Conservation (phyloP, 2,329 filamentous ascomycete species). For the Albifimbria verrucaria region DNA sequence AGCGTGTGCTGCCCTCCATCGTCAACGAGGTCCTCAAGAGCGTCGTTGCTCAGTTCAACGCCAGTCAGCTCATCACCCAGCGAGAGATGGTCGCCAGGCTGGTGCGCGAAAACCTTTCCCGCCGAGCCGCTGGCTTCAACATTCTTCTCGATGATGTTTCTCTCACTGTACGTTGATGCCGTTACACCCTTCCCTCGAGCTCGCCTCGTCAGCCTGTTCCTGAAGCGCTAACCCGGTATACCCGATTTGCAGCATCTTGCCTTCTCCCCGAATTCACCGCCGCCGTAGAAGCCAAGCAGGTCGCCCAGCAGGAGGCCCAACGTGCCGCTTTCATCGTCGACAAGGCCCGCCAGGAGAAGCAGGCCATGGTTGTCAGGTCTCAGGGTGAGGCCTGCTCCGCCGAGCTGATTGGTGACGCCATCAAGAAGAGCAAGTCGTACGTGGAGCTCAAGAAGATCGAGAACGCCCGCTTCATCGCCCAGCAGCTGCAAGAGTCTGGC, state of each 20-base stretch:
- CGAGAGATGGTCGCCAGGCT: constrained; percentile 92
- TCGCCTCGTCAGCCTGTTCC: neutral
- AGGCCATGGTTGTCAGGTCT: constrained; percentile 95
- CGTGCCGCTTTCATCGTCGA: constrained; percentile 96
- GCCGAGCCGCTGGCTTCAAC: constrained; percentile 92
- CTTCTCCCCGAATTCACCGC: constrained; percentile 72
- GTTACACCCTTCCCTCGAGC: neutral
- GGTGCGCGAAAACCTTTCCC: constrained; percentile 88
- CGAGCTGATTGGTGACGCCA: constrained; percentile 95
- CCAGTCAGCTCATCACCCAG: constrained; percentile 96
- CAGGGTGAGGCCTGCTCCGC: constrained; percentile 98
- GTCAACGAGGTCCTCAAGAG: constrained; percentile 99
- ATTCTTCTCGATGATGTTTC: constrained; percentile 97
- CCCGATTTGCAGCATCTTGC: constrained; percentile 56
- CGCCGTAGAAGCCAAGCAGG: constrained; percentile 71
- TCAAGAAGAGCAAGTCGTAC: constrained; percentile 99
- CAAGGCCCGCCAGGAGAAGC: constrained; percentile 98
- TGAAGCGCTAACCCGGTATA: neutral
- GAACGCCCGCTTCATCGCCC: constrained; percentile 87
- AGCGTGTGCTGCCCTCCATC: constrained; percentile 93
- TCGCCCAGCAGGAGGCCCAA: constrained; percentile 89
- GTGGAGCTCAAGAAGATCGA: constrained; percentile 97
- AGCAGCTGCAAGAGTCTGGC: constrained; percentile 78
- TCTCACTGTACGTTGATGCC: constrained; percentile 65
- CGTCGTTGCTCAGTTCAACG: constrained; percentile 98